Percentiles rank a stretch among this genome's conserved stretches.
Conservation (phyloP, 176 grass and related monocot species). For the Musa schizocarpa region DNA sequence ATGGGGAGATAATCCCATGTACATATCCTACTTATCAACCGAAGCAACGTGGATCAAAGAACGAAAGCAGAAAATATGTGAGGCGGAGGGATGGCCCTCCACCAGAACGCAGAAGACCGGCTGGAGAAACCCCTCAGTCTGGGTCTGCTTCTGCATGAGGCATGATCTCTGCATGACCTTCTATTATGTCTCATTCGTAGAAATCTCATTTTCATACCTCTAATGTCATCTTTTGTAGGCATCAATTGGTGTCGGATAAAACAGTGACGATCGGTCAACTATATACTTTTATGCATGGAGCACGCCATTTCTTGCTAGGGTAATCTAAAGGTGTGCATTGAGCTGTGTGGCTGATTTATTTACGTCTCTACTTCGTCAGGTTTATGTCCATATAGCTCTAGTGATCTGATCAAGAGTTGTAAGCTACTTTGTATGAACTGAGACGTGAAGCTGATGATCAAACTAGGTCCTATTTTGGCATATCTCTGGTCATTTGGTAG, state of each 20-base stretch:
- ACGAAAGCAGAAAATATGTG: conserved; percentile 82
- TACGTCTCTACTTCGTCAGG: not conserved
- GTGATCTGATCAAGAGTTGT: not conserved
- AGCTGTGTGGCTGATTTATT: not conserved
- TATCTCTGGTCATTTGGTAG: not conserved
- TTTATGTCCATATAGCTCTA: not conserved
- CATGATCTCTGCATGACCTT: no score
- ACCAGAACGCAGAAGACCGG: conserved; percentile 44
- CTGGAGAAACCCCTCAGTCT: conserved; percentile 28
- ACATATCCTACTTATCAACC: conserved; percentile 96
- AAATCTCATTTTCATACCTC: no score
- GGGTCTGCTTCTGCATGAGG: conserved; percentile 50
- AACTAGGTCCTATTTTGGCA: not conserved
- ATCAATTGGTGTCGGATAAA: not conserved
- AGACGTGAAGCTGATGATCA: not conserved
- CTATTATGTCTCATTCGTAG: no score
- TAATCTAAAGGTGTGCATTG: not conserved
- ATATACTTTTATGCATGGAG: not conserved
- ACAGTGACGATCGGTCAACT: not conserved
- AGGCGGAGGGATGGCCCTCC: conserved; percentile 67
- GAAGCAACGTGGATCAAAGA: conserved; percentile 66
- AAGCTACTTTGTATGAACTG: not conserved
- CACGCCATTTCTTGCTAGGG: not conserved
- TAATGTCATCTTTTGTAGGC: not conserved
- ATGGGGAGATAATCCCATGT: conserved; percentile 96